These are phyloP conservation scores for Umbelopsis sp. DNA, from an alignment of 192 early-diverging fungal species.

Conservation along the genomic window DNA sequence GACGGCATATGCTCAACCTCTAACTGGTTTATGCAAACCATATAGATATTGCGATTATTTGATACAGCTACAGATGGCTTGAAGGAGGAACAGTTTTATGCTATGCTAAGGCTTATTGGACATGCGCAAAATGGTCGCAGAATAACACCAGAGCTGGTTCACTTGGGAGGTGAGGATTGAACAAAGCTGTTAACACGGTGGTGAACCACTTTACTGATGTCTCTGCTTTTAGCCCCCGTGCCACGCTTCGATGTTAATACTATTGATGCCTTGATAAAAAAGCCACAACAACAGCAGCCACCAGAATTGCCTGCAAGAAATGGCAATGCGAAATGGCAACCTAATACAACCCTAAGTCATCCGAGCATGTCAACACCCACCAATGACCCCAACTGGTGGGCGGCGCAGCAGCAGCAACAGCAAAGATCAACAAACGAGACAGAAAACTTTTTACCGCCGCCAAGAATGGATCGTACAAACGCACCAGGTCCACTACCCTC, in stretches of 20 bases:
- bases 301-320: not conserved
- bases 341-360: not conserved
- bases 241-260: constrained; percentile 23
- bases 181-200: not conserved
- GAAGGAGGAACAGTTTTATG: constrained; percentile 35
- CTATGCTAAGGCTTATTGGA: constrained; percentile 39
- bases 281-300: constrained; percentile 7
- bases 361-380: not conserved
- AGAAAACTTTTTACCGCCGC: constrained; percentile 2
- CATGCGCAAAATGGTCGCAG: constrained; percentile 45
- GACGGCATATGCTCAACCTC: not conserved
- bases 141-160: constrained; percentile 34
- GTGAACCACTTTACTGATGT: not conserved
- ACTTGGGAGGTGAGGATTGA: constrained; percentile 33
- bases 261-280: constrained; percentile 22
- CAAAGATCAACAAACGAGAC: not conserved
- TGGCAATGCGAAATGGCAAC: not conserved
- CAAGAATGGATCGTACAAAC: constrained; percentile 14
- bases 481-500: not conserved
- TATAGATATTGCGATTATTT: constrained; percentile 37
- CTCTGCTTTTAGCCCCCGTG: constrained; percentile 14
- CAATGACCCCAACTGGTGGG: not conserved
- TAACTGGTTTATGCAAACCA: not conserved
- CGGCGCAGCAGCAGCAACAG: not conserved
- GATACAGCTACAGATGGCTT: constrained; percentile 32